phyloP scores from a whole-genome alignment of 2,329 filamentous ascomycete species.

The Hymenoscyphus infarciens region DNA sequence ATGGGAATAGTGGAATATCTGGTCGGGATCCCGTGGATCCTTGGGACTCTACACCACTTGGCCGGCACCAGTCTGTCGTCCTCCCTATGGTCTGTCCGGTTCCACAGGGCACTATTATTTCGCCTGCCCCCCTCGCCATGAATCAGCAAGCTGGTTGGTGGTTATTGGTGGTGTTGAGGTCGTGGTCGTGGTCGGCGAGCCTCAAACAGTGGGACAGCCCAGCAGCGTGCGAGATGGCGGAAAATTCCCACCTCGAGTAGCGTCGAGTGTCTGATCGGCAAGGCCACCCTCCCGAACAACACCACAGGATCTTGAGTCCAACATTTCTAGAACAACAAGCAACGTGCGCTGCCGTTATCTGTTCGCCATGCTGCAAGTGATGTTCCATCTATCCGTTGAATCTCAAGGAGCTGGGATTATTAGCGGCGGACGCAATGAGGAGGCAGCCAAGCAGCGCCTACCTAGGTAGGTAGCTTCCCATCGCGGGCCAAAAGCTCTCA shows the following conservation, averaged over 20 bases:
- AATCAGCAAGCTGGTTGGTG: background rate
- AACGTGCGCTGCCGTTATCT: background rate
- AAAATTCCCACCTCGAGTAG: slow-evolving; percentile 4
- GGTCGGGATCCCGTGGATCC: background rate
- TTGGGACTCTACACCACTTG: background rate
- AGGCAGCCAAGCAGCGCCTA: slow-evolving; percentile 6
- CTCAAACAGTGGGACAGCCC: slow-evolving; percentile 8
- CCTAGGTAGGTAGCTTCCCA: background rate
- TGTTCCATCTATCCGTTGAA: slow-evolving; percentile 11
- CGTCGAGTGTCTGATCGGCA: slow-evolving; percentile 1
- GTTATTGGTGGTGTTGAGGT: background rate
- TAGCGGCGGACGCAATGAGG: background rate
- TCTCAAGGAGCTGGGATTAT: slow-evolving; percentile 5
- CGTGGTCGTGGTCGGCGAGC: background rate
- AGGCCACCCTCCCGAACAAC: background rate
- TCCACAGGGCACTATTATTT: slow-evolving; percentile 3
- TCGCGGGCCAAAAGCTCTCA: slow-evolving; percentile 3
- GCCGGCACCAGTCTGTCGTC: background rate
- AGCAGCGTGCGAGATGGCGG: background rate
- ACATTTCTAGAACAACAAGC: background rate
- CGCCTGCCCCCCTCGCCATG: background rate
- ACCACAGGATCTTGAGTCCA: background rate
- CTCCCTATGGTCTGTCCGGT: background rate
- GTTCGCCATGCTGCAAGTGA: background rate
- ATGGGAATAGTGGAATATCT: slow-evolving; percentile 1